Evolutionary conservation across 495 filamentous ascomycete genomes (phyloP).

Genomic region (Lasiosphaeria hispida): DNA sequence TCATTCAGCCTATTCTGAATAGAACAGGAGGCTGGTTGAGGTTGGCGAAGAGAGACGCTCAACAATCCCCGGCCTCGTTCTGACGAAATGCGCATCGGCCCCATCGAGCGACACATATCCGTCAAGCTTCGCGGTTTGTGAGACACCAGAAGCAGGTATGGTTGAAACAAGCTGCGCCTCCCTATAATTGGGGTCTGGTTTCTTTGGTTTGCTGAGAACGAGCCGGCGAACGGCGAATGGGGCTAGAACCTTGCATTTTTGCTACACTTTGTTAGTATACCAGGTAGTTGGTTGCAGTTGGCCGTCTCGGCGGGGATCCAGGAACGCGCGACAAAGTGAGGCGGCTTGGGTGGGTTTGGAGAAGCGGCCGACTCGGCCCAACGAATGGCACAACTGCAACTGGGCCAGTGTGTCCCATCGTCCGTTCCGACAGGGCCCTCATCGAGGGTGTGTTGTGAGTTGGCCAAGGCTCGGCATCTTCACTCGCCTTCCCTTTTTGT

Average conservation of each 20-base stretch:
- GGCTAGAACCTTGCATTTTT: conserved; percentile 6
- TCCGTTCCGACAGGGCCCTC: conserved; percentile 10
- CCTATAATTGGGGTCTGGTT: neutral
- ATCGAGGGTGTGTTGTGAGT: neutral
- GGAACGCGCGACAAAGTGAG: neutral
- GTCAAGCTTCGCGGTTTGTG: neutral
- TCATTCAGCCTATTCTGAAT: conserved; percentile 11
- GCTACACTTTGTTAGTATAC: neutral
- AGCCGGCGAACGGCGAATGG: neutral
- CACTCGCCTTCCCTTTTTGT: conserved; percentile 5
- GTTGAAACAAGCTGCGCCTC: conserved; percentile 1
- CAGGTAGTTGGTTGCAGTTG: neutral
- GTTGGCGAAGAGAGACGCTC: neutral
- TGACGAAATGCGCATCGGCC: neutral
- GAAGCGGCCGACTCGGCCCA: too few relatives aligned
- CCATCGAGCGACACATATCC: conserved; percentile 2
- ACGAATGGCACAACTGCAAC: conserved; percentile 1
- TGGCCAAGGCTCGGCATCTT: neutral
- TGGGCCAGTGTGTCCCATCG: conserved; percentile 13
- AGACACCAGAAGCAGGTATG: neutral
- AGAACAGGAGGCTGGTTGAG: conserved; percentile 2
- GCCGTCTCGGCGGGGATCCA: neutral
- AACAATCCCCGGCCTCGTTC: neutral
- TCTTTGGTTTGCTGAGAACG: conserved; percentile 12
- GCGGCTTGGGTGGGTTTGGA: too few relatives aligned